Percentiles rank a stretch among this genome's conserved stretches.
Evolutionary conservation across 202 grass and related monocot genomes (phyloP).

Genomic region (Carex arenaria): DNA sequence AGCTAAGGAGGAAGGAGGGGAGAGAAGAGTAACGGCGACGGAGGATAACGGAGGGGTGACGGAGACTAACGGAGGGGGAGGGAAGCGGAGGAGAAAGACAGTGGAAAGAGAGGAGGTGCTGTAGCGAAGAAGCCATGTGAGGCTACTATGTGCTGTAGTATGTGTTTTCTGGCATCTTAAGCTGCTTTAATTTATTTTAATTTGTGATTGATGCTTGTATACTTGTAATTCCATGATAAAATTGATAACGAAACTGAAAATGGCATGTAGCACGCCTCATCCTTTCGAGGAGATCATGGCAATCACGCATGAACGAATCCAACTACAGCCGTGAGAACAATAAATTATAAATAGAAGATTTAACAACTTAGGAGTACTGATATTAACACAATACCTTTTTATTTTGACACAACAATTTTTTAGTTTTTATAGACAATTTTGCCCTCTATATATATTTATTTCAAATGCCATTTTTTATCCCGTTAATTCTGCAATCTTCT

Average conservation of each 20-base stretch:
- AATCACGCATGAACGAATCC: neutral
- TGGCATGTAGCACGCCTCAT: neutral
- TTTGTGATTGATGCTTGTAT: neutral
- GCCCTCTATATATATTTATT: too few species aligned
- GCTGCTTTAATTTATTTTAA: neutral
- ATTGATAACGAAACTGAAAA: neutral
- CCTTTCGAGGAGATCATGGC: neutral
- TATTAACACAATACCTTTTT: too few species aligned
- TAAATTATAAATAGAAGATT: too few species aligned
- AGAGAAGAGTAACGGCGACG: neutral
- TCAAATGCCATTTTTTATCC: too few species aligned
- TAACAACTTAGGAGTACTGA: too few species aligned
- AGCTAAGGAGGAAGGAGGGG: neutral
- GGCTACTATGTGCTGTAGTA: neutral
- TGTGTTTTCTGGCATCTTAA: neutral
- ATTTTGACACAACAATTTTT: too few species aligned
- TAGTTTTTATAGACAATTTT: too few species aligned
- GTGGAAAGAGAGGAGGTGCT: constrained; percentile 29
- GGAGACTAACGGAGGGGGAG: neutral
- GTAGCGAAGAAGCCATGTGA: constrained; percentile 19
- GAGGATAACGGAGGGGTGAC: neutral
- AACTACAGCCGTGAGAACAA: neutral
- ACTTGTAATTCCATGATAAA: neutral
- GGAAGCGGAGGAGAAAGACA: constrained; percentile 2
- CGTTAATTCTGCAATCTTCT: too few species aligned